Conservation (phyloP, 805 yeast species). For the Starmerella vitae region DNA sequence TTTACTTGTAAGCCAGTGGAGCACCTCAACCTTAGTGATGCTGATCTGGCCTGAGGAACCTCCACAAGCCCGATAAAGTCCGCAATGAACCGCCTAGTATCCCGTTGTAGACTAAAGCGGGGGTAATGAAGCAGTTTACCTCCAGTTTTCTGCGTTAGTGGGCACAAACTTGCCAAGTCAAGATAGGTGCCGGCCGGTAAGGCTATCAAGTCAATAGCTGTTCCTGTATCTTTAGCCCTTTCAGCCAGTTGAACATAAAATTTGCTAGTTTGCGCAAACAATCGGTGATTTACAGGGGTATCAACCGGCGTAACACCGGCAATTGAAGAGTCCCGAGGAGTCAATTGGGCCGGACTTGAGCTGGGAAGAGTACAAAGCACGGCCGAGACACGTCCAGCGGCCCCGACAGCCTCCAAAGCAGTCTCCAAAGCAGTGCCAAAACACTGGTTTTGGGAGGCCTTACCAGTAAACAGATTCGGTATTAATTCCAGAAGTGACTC, state of each 20-base stretch:
- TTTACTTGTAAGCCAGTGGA: conserved; percentile 73
- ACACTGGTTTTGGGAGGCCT: conserved; percentile 45
- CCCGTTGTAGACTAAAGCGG: conserved; percentile 52
- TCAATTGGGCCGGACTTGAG: conserved; percentile 59
- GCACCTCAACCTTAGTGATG: conserved; percentile 69
- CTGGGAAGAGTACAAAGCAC: conserved; percentile 59
- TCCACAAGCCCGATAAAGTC: conserved; percentile 27
- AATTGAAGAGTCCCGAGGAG: conserved; percentile 22
- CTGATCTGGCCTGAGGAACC: conserved; percentile 57
- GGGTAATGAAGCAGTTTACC: conserved; percentile 57
- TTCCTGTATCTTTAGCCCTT: conserved; percentile 41
- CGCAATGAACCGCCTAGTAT: conserved; percentile 50
- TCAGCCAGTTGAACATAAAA: conserved; percentile 49
- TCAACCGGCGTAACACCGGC: conserved; percentile 22
- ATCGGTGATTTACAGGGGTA: conserved; percentile 31
- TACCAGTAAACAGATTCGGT: conserved; percentile 34
- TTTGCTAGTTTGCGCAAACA: conserved; percentile 45
- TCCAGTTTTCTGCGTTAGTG: conserved; percentile 51
- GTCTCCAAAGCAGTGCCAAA: conserved; percentile 67
- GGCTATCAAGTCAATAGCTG: conserved; percentile 67
- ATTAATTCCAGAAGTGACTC: conserved; percentile 54
- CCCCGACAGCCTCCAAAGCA: conserved; percentile 47
- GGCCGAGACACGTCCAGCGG: conserved; percentile 57
- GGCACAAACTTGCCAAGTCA: conserved; percentile 62
- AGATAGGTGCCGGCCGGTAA: conserved; percentile 44